Conservation (phyloP, 768 basidiomycete genomes). For the Leucosporidium scottii region DNA sequence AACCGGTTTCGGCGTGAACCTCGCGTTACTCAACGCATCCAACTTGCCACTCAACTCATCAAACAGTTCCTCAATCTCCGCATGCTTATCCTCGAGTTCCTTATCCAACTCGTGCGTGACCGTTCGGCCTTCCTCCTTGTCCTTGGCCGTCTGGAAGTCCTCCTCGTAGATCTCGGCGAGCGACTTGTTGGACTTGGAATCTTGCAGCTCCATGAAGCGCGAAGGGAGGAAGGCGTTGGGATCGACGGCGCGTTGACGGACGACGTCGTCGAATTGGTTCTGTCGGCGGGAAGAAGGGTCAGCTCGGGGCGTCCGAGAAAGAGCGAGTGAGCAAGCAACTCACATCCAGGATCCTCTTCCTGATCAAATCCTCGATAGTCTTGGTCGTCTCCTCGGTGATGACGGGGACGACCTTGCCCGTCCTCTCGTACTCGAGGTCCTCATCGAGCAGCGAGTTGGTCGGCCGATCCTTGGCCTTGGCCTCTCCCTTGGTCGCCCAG, state of each 20-base stretch:
- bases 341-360: constrained; percentile 72
- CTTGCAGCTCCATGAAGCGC: constrained; percentile 76
- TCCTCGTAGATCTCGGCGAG: constrained; percentile 95
- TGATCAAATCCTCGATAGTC: constrained; percentile 81
- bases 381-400: constrained; percentile 82
- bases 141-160: constrained; percentile 60
- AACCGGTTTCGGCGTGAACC: constrained; percentile 90
- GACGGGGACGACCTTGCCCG: constrained; percentile 74
- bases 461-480: constrained; percentile 69
- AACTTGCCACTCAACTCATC: constrained; percentile 76
- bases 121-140: constrained; percentile 49
- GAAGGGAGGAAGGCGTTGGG: constrained; percentile 88
- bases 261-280: constrained; percentile 79
- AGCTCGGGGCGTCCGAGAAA: not conserved
- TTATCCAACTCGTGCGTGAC: constrained; percentile 73
- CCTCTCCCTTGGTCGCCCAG: constrained; percentile 90
- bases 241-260: constrained; percentile 67
- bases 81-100: constrained; percentile 79
- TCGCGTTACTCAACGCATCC: constrained; percentile 88
- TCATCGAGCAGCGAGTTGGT: constrained; percentile 87
- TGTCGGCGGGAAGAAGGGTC: constrained; percentile 23
- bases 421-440: constrained; percentile 89
- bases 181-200: constrained; percentile 76
- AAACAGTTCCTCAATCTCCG: constrained; percentile 75
- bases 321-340: constrained; percentile 28